Evolutionary conservation across 768 basidiomycete species (phyloP).

Genomic region (Tricholoma bakamatsutake): DNA sequence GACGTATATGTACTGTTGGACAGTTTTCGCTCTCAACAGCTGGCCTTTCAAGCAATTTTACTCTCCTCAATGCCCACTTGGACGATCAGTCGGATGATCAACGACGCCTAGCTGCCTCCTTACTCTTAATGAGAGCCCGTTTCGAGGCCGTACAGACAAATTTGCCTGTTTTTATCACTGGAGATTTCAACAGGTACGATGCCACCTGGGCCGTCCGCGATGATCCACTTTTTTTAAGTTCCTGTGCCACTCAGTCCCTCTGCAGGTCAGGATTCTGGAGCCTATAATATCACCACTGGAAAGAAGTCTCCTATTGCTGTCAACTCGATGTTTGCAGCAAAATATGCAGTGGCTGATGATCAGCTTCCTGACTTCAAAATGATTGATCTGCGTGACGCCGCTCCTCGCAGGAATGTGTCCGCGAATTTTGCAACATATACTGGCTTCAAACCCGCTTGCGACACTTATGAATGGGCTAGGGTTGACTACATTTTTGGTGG

Average conservation of each 20-base stretch:
- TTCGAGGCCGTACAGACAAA: conserved; percentile 38
- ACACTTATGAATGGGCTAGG: conserved; percentile 29
- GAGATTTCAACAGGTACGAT: conserved; percentile 45
- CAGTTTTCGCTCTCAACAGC: conserved; percentile 26
- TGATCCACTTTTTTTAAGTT: background rate
- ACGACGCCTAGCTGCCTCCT: conserved; percentile 44
- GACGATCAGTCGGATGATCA: conserved; percentile 50
- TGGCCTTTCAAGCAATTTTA: conserved; percentile 23
- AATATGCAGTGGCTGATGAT: conserved; percentile 29
- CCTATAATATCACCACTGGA: conserved; percentile 47
- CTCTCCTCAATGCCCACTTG: conserved; percentile 47
- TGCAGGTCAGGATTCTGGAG: conserved; percentile 38
- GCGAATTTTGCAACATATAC: conserved; percentile 48
- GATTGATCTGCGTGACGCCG: conserved; percentile 37
- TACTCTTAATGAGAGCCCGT: conserved; percentile 43
- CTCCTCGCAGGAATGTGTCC: conserved; percentile 35
- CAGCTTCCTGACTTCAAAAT: conserved; percentile 33
- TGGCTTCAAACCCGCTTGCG: conserved; percentile 38
- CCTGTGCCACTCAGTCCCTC: conserved; percentile 27
- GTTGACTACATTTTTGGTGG: conserved; percentile 54
- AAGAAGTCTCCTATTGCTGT: conserved; percentile 31
- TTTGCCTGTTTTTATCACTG: conserved; percentile 41
- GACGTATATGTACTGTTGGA: conserved; percentile 42
- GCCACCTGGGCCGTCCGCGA: background rate
- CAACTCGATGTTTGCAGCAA: conserved; percentile 35